Evolutionary conservation across 805 yeast species (phyloP).

Genomic region (Kazachstania martiniae): DNA sequence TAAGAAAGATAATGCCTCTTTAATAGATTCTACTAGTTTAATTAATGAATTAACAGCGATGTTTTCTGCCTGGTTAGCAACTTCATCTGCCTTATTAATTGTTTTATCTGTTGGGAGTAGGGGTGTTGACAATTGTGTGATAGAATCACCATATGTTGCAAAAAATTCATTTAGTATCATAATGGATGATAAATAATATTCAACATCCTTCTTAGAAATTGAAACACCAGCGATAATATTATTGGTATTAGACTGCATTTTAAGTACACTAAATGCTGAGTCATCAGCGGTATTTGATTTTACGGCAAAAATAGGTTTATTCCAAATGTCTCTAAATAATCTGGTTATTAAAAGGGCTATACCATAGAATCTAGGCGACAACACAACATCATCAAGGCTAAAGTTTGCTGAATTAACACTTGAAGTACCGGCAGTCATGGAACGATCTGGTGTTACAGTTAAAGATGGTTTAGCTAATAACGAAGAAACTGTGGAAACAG

Average conservation of each 20-base stretch:
- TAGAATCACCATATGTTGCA: conserved; percentile 45
- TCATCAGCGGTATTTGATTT: conserved; percentile 24
- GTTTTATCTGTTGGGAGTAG: conserved; percentile 43
- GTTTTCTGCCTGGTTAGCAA: conserved; percentile 80
- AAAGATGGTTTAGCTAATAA: conserved; percentile 16
- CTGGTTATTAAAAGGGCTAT: conserved; percentile 70
- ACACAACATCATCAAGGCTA: conserved; percentile 61
- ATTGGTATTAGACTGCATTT: conserved; percentile 4
- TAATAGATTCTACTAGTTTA: conserved; percentile 63
- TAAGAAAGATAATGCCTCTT: conserved; percentile 84
- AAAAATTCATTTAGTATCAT: conserved; percentile 61
- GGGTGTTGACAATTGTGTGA: conserved; percentile 20
- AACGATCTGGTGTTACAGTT: conserved; percentile 14
- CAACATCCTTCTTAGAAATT: conserved; percentile 37
- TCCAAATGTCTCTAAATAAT: conserved; percentile 73
- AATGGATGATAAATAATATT: conserved; percentile 60
- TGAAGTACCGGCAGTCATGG: conserved; percentile 1
- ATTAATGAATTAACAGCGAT: conserved; percentile 73
- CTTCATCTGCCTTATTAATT: conserved; percentile 37
- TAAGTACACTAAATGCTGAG: conserved; percentile 1
- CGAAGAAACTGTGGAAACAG: conserved; percentile 21
- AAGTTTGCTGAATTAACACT: conserved; percentile 10
- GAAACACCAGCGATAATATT: conserved; percentile 18
- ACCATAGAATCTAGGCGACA: conserved; percentile 89
- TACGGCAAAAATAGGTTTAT: conserved; percentile 47